phyloP scores from a whole-genome alignment of 768 basidiomycete genomes.

The Tricholoma saponaceum region DNA sequence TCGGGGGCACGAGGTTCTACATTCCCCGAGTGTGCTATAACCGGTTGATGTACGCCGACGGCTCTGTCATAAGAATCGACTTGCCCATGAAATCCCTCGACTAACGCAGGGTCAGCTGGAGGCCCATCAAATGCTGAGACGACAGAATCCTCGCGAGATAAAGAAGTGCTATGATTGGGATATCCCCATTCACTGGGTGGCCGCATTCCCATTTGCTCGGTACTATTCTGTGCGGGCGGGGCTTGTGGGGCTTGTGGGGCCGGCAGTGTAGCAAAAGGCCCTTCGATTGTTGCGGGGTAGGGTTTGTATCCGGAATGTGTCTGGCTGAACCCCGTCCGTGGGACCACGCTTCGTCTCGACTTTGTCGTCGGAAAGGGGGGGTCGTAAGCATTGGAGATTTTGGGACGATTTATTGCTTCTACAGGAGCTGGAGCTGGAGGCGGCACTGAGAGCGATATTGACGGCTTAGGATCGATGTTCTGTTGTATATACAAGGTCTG shows the following conservation, averaged over 20 bases:
- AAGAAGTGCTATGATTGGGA: neutral
- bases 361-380: constrained; percentile 62
- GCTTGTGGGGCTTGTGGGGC: neutral
- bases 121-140: neutral
- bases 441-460: constrained; percentile 3
- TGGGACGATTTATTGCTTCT: constrained; percentile 54
- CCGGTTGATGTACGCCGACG: neutral
- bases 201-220: neutral
- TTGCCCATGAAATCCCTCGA: neutral
- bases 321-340: constrained; percentile 15
- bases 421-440: constrained; percentile 34
- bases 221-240: neutral
- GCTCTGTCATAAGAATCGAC: neutral
- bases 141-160: neutral
- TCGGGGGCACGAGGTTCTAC: neutral
- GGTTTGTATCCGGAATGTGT: constrained; percentile 19
- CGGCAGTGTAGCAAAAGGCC: neutral
- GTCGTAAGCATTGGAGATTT: constrained; percentile 69
- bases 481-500: constrained; percentile 7
- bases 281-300: constrained; percentile 9
- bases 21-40: neutral
- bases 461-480: constrained; percentile 3
- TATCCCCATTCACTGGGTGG: neutral
- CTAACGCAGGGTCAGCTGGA: neutral
- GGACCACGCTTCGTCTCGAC: constrained; percentile 25